Percentiles rank a stretch among this genome's conserved stretches.
phyloP scores from a whole-genome alignment of 495 filamentous ascomycete genomes.

The Pseudomonodictys pantanalensis region DNA sequence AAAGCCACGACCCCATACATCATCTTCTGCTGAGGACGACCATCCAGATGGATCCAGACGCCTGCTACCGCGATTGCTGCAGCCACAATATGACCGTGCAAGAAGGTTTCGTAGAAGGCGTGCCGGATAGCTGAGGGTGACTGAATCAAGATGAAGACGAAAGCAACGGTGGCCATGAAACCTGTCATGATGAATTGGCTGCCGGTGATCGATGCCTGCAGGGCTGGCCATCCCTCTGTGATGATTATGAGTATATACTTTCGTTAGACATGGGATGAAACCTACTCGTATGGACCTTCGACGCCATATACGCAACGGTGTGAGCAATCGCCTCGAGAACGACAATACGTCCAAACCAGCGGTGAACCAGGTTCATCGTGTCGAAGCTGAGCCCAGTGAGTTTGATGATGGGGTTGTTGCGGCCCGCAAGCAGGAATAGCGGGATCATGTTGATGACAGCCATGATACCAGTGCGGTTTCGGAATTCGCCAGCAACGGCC shows the following conservation, averaged over 20 bases:
- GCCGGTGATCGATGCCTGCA: conserved; percentile 35
- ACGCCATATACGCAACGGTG: conserved; percentile 65
- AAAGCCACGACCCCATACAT: conserved; percentile 64
- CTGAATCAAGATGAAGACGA: conserved; percentile 56
- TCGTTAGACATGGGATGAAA: neutral
- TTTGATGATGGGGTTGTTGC: conserved; percentile 67
- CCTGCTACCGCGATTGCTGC: conserved; percentile 59
- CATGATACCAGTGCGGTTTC: conserved; percentile 73
- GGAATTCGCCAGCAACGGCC: conserved; percentile 58
- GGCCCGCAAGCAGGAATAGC: conserved; percentile 61
- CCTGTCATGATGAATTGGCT: conserved; percentile 38
- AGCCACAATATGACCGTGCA: conserved; percentile 74
- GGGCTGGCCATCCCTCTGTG: conserved; percentile 58
- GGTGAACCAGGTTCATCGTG: conserved; percentile 91
- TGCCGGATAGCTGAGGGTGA: conserved; percentile 78
- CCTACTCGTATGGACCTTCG: conserved; percentile 59
- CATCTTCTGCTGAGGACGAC: conserved; percentile 62
- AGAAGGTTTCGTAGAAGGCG: conserved; percentile 94
- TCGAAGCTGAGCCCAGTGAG: conserved; percentile 88
- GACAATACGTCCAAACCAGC: conserved; percentile 90
- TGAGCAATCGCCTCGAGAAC: conserved; percentile 75
- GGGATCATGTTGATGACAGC: conserved; percentile 79
- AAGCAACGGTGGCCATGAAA: conserved; percentile 46
- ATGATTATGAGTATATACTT: conserved; percentile 25
- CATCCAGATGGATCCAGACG: conserved; percentile 68